These are phyloP conservation scores for Claviceps quebecensis DNA, from an alignment of 2,329 filamentous ascomycete species.

Conservation along the genomic window DNA sequence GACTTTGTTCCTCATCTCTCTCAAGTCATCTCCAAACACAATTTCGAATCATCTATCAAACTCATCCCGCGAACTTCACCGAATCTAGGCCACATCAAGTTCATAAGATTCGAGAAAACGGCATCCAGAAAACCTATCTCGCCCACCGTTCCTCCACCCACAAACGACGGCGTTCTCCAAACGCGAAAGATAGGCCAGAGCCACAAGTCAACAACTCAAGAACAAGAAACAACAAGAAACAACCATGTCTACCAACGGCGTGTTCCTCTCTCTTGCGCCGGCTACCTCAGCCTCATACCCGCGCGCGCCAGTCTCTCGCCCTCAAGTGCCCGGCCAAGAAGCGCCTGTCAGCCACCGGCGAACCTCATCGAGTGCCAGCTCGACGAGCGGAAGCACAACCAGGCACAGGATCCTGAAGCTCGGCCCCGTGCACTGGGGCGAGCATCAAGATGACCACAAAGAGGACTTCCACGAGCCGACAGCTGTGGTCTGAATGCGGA, in stretches of 20 bases:
- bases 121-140: no score
- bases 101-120: no score
- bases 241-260: conserved; percentile 7
- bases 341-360: conserved; percentile 25
- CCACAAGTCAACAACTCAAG: not conserved
- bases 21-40: no score
- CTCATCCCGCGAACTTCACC: no score
- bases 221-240: not conserved
- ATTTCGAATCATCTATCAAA: no score
- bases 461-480: conserved; percentile 38
- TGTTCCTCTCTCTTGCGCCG: conserved; percentile 45
- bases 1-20: no score
- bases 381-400: conserved; percentile 22
- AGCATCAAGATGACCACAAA: conserved; percentile 42
- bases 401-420: conserved; percentile 46
- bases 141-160: not conserved
- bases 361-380: conserved; percentile 38
- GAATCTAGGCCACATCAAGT: no score
- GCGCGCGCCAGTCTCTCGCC: conserved; percentile 21
- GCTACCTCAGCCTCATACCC: conserved; percentile 43
- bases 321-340: conserved; percentile 1
- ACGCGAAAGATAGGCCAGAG: no score
- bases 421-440: conserved; percentile 49
- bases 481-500: conserved; percentile 14
- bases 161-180: not conserved